Percentiles rank a stretch among this genome's conserved stretches.
phyloP scores from a whole-genome alignment of 148 eudicot species.

The Salicornia ramosissima region DNA sequence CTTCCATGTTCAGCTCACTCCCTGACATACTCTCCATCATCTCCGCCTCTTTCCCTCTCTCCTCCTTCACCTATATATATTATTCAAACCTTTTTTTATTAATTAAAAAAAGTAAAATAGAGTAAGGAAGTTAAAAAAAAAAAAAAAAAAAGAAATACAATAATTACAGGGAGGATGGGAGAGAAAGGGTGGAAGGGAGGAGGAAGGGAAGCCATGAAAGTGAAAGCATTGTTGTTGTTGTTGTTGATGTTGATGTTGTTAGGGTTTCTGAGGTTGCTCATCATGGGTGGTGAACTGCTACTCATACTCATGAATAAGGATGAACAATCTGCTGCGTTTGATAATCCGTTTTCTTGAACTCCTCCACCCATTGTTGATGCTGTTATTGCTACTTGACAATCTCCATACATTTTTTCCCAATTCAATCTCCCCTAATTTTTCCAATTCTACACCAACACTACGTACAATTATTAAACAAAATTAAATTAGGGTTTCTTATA shows the following conservation, averaged over 20 bases:
- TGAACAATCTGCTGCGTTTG: conserved; percentile 23
- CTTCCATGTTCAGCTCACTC: conserved; percentile 68
- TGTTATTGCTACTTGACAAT: conserved; percentile 76
- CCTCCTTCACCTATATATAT: conserved; percentile 39
- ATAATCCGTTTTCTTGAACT: conserved; percentile 9
- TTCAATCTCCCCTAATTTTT: too few relatives aligned
- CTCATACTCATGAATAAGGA: conserved; percentile 39
- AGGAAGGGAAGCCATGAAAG: conserved; percentile 60
- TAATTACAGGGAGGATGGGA: conserved; percentile 44
- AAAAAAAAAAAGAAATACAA: conserved; percentile 3
- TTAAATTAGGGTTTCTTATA: conserved; percentile 32
- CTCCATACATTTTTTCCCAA: conserved; percentile 79
- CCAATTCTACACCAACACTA: too few relatives aligned
- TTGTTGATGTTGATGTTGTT: conserved; percentile 13
- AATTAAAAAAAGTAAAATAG: background rate
- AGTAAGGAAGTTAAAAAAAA: background rate
- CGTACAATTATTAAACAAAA: too few relatives aligned
- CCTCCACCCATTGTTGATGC: conserved; percentile 52
- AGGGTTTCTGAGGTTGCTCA: conserved; percentile 75
- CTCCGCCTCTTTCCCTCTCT: conserved; percentile 74
- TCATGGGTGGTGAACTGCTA: conserved; percentile 39
- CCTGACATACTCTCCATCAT: conserved; percentile 68
- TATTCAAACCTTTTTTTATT: background rate
- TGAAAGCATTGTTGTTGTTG: conserved; percentile 35
- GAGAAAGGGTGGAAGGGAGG: conserved; percentile 51